These are phyloP conservation scores for Herpetospermum pedunculosum DNA, from an alignment of 306 rosid species.

Conservation along the genomic window DNA sequence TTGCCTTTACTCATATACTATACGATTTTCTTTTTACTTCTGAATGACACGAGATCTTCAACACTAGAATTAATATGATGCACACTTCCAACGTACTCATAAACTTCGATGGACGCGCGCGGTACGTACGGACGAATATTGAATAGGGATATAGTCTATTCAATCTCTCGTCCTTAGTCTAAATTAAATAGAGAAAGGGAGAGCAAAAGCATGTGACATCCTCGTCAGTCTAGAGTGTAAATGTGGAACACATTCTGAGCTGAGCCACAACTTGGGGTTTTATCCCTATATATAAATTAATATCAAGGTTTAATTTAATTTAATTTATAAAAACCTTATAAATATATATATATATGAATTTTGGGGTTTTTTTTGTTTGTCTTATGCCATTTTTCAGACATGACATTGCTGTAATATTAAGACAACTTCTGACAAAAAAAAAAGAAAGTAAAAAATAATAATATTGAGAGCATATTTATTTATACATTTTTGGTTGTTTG, in stretches of 20 bases:
- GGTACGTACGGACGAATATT: no score
- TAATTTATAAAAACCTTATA: background rate
- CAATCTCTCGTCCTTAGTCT: background rate
- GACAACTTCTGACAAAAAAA: slow-evolving; percentile 1
- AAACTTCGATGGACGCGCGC: no score
- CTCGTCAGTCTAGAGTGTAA: background rate
- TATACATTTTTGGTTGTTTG: background rate
- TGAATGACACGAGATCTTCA: no score
- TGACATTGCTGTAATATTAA: background rate
- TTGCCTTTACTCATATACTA: no score
- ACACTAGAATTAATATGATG: no score
- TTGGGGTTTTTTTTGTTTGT: background rate
- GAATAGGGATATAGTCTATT: no score
- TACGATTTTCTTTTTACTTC: no score
- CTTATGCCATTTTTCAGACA: background rate
- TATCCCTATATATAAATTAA: background rate
- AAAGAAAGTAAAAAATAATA: background rate
- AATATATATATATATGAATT: background rate
- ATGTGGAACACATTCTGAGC: background rate
- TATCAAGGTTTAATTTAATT: background rate
- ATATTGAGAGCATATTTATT: background rate
- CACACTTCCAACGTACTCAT: no score
- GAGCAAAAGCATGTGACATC: background rate
- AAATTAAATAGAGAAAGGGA: background rate
- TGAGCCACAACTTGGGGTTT: background rate